Evolutionary conservation across 1,139 yeast species (phyloP).

Genomic region (Suhomyces panamericanus): DNA sequence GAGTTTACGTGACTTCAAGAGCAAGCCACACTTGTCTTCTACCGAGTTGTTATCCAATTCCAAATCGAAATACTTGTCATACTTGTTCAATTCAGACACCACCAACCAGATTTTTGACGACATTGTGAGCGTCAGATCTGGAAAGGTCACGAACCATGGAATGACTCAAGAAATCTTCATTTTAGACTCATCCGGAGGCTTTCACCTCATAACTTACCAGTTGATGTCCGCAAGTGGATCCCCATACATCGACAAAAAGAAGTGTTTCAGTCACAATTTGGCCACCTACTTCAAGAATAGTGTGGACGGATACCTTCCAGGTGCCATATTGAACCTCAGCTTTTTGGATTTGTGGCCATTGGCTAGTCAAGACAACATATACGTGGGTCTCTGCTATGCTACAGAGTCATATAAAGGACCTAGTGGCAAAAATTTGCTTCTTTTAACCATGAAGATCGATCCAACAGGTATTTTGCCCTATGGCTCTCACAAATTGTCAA

Average conservation of each 20-base stretch:
- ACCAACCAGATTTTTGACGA: conserved; percentile 38
- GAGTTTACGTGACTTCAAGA: conserved; percentile 65
- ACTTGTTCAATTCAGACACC: conserved; percentile 24
- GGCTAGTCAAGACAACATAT: conserved; percentile 34
- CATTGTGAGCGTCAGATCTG: conserved; percentile 61
- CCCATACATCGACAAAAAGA: conserved; percentile 29
- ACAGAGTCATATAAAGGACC: conserved; percentile 23
- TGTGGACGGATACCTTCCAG: conserved; percentile 43
- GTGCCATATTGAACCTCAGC: conserved; percentile 30
- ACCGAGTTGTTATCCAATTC: conserved; percentile 31
- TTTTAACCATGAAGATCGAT: conserved; percentile 57
- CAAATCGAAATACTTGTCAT: conserved; percentile 27
- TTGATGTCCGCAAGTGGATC: conserved; percentile 33
- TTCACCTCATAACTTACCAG: conserved; percentile 36
- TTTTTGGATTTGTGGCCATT: conserved; percentile 59
- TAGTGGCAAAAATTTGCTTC: conserved; percentile 32
- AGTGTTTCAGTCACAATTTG: conserved; percentile 32
- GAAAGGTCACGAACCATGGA: conserved; percentile 55
- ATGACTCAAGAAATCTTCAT: conserved; percentile 41
- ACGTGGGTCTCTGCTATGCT: conserved; percentile 48
- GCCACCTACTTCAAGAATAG: conserved; percentile 32
- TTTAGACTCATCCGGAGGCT: conserved; percentile 47
- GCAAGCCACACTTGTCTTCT: conserved; percentile 53
- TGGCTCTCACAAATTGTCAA: conserved; percentile 55
- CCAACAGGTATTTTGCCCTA: conserved; percentile 54